Evolutionary conservation across 2,329 filamentous ascomycete species (phyloP).

Genomic region (Lasiodiplodia gonubiensis): DNA sequence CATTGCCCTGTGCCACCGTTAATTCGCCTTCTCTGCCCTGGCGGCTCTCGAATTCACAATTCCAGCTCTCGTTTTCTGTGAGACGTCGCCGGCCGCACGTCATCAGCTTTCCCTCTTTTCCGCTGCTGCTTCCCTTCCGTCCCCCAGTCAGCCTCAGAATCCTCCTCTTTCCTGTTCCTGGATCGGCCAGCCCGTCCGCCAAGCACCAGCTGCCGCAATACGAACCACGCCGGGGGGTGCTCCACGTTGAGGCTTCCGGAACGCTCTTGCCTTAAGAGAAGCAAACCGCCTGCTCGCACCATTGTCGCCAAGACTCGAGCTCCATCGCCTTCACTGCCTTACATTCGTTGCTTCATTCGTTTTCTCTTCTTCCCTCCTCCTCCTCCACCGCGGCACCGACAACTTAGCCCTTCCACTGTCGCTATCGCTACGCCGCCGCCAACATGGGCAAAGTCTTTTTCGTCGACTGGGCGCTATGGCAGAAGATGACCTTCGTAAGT

Average conservation of each 20-base stretch:
- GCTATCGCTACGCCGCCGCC: slow-evolving; percentile 17
- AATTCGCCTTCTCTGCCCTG: not conserved
- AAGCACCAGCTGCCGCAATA: slow-evolving; percentile 23
- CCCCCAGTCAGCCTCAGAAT: slow-evolving; percentile 18
- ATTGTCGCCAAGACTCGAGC: slow-evolving; percentile 14
- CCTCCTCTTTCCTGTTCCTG: slow-evolving; percentile 28
- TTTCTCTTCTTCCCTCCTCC: not conserved
- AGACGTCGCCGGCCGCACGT: slow-evolving; percentile 26
- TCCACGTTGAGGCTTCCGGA: slow-evolving; percentile 26
- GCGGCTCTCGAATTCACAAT: not conserved
- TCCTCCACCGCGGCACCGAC: not conserved
- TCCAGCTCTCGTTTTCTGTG: slow-evolving; percentile 21
- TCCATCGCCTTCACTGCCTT: slow-evolving; percentile 11
- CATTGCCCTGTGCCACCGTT: slow-evolving; percentile 17
- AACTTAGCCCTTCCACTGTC: slow-evolving; percentile 23
- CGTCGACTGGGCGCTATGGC: slow-evolving; percentile 75
- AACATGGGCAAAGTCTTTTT: slow-evolving; percentile 50
- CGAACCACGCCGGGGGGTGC: slow-evolving; percentile 22
- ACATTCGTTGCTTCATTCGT: slow-evolving; percentile 16
- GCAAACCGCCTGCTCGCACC: slow-evolving; percentile 23
- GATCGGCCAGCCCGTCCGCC: slow-evolving; percentile 23
- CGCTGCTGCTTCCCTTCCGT: slow-evolving; percentile 7
- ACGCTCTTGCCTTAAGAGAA: slow-evolving; percentile 27
- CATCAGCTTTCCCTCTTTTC: slow-evolving; percentile 16
- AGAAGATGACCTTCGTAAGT: slow-evolving; percentile 88